These are phyloP conservation scores for Chenopodium berlandieri DNA, from an alignment of 148 eudicot species.

Conservation along the genomic window DNA sequence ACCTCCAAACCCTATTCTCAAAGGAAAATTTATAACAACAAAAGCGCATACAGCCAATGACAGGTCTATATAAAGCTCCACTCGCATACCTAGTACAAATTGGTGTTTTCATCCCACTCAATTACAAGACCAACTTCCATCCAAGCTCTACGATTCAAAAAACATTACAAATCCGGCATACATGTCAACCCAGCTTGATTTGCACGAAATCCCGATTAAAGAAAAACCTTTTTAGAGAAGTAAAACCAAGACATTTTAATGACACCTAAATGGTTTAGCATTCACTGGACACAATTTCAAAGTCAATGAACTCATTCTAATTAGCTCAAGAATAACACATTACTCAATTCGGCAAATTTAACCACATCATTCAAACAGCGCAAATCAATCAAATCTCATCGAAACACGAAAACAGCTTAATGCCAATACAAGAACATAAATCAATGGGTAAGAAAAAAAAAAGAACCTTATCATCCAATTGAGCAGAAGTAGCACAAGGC, in stretches of 20 bases:
- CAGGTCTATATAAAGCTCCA: neutral
- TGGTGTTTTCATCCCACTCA: neutral
- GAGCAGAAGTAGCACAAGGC: slow-evolving; percentile 20
- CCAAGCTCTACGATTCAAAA: neutral
- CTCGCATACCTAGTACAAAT: neutral
- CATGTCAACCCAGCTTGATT: neutral
- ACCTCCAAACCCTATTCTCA: neutral
- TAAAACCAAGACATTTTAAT: neutral
- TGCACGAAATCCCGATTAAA: neutral
- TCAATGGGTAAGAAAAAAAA: slow-evolving; percentile 3
- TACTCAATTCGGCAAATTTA: neutral
- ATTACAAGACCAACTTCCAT: neutral
- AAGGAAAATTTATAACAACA: neutral
- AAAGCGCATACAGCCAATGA: too few species aligned
- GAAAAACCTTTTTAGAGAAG: neutral
- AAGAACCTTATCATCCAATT: slow-evolving; percentile 32
- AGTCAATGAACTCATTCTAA: neutral
- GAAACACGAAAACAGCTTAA: neutral
- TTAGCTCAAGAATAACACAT: neutral
- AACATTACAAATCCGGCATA: too few species aligned
- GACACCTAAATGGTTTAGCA: neutral
- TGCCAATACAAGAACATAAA: neutral
- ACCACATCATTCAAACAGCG: neutral
- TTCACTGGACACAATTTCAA: neutral
- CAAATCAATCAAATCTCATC: neutral